phyloP scores from a whole-genome alignment of 2,329 filamentous ascomycete genomes.

The Colletotrichum scovillei region DNA sequence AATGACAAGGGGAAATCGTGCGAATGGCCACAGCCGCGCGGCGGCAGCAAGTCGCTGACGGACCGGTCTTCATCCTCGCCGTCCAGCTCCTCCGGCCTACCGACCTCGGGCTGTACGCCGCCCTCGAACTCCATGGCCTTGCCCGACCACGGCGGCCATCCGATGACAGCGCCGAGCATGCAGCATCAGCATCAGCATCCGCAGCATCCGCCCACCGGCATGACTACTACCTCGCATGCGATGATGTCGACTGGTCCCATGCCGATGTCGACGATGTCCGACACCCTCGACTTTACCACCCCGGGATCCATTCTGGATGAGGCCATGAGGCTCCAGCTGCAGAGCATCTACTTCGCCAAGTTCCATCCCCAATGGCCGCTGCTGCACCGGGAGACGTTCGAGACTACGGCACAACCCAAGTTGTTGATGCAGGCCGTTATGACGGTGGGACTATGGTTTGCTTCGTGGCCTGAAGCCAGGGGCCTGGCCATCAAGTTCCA shows the following conservation, averaged over 20 bases:
- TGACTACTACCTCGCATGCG: neutral
- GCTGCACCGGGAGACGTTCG: slow-evolving; percentile 19
- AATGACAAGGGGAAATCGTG: slow-evolving; percentile 17
- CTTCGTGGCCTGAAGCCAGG: neutral
- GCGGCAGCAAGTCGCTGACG: neutral
- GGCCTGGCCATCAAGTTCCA: slow-evolving; percentile 10
- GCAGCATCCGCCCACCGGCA: neutral
- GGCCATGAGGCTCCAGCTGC: slow-evolving; percentile 3
- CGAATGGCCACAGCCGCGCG: slow-evolving; percentile 20
- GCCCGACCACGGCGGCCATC: neutral
- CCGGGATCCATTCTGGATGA: neutral
- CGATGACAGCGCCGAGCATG: neutral
- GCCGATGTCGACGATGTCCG: neutral
- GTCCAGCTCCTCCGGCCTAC: neutral
- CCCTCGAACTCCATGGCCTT: neutral
- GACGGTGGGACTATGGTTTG: slow-evolving; percentile 25
- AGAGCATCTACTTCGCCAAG: slow-evolving; percentile 17
- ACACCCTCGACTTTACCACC: slow-evolving; percentile 8
- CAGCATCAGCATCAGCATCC: neutral
- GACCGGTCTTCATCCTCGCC: neutral
- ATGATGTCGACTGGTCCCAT: neutral
- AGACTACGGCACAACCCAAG: slow-evolving; percentile 3
- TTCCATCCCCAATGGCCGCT: slow-evolving; percentile 29
- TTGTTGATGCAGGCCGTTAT: slow-evolving; percentile 15
- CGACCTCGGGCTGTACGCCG: neutral